Percentiles rank a stretch among this genome's conserved stretches.
Evolutionary conservation across 805 yeast genomes (phyloP).

Genomic region (Sugiyamaella chiloensis): DNA sequence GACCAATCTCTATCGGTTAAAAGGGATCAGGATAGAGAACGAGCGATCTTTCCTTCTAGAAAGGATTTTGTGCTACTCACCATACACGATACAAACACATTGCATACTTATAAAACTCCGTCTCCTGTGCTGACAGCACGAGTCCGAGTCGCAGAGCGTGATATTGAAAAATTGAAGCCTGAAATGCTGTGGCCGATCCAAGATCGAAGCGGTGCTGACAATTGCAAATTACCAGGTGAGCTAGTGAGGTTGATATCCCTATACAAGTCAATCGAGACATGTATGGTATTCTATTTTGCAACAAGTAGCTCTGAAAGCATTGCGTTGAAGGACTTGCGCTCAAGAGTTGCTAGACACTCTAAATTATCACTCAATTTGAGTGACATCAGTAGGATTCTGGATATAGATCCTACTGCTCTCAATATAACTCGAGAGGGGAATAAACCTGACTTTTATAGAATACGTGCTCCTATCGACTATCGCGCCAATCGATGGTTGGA

Average conservation of each 20-base stretch:
- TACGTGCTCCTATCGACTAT: constrained; percentile 1
- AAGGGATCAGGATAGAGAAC: not conserved
- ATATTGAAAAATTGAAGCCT: no score
- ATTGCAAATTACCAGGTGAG: constrained; percentile 3
- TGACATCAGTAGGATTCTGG: constrained; percentile 24
- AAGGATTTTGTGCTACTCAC: not conserved
- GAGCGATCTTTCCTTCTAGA: not conserved
- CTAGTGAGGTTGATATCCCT: constrained; percentile 13
- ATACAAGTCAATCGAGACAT: constrained; percentile 26
- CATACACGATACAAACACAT: not conserved
- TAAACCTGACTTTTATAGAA: constrained; percentile 1
- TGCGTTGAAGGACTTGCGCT: constrained; percentile 20
- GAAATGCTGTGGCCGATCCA: no score
- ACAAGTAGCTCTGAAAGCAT: constrained; percentile 25
- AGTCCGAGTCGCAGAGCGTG: no score
- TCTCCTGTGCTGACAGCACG: not conserved
- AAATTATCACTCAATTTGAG: constrained; percentile 21
- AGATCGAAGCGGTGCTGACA: no score
- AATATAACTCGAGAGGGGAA: constrained; percentile 8
- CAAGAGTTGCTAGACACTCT: constrained; percentile 20
- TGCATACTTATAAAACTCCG: not conserved
- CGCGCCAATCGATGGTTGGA: not conserved
- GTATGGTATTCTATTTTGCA: constrained; percentile 24
- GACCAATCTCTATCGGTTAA: not conserved
- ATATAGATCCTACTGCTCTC: constrained; percentile 28